Conservation (phyloP, 192 early-diverging fungal species). For the Lunasporangiospora selenospora region DNA sequence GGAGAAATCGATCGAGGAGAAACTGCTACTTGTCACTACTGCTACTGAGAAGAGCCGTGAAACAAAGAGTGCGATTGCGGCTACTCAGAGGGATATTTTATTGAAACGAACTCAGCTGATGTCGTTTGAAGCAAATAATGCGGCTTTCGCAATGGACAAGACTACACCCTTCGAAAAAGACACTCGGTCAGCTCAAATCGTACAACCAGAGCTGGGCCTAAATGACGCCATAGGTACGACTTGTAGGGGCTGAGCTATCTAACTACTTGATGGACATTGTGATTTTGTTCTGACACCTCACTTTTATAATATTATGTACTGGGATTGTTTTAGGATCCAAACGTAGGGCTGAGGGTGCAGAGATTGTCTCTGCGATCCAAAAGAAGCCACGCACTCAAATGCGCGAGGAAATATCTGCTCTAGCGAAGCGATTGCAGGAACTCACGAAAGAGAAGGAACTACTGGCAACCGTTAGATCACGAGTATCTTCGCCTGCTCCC, state of each 20-base stretch:
- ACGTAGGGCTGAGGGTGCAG: background rate
- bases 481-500: no score
- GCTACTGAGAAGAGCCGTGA: background rate
- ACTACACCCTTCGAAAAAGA: no score
- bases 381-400: constrained; percentile 12
- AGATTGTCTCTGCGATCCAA: no score
- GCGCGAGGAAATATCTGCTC: constrained; percentile 8
- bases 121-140: constrained; percentile 14
- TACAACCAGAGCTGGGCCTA: no score
- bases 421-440: constrained; percentile 25
- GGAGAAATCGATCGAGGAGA: background rate
- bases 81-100: constrained; percentile 8
- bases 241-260: no score
- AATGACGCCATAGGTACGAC: no score
- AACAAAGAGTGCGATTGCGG: constrained; percentile 6
- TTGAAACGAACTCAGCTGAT: constrained; percentile 13
- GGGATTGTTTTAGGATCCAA: constrained; percentile 16
- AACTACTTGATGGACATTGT: no score
- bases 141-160: no score
- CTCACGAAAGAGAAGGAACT: constrained; percentile 5
- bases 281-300: no score
- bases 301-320: no score
- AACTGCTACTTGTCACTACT: background rate
- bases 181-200: no score
- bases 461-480: no score